These are phyloP conservation scores for Waitea zeae DNA, from an alignment of 1,284 basidiomycete species.

Conservation along the genomic window DNA sequence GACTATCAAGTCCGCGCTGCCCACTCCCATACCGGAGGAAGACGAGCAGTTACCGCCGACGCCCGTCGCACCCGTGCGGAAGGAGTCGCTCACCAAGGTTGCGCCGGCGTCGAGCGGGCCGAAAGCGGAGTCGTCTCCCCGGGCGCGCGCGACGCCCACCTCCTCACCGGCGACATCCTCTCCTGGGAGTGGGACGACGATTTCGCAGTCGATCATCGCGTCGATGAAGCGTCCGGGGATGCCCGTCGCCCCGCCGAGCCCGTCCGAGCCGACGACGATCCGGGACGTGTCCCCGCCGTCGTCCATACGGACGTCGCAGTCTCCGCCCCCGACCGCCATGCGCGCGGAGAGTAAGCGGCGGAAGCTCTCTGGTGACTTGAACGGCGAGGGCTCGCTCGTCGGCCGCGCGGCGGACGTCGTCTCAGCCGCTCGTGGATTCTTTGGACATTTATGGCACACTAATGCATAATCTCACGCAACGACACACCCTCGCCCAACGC, in stretches of 20 bases:
- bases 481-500: too few relatives aligned
- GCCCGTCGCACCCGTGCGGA: conserved; percentile 11
- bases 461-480: conserved; percentile 6
- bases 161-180: conserved; percentile 2
- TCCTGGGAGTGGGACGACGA: neutral
- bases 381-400: conserved; percentile 28
- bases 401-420: conserved; percentile 56
- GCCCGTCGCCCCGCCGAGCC: neutral
- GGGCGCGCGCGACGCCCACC: conserved; percentile 7
- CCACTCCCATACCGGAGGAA: conserved; percentile 20
- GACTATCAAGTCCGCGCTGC: conserved; percentile 8
- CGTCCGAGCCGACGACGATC: neutral
- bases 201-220: neutral
- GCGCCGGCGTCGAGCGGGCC: conserved; percentile 5
- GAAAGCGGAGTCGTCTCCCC: conserved; percentile 1
- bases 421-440: conserved; percentile 41
- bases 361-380: conserved; percentile 14
- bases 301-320: neutral
- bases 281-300: neutral
- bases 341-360: conserved; percentile 7
- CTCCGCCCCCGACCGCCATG: conserved; percentile 6
- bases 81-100: conserved; percentile 6
- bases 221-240: neutral
- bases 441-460: conserved; percentile 37
- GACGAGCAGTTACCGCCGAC: conserved; percentile 13